These are phyloP conservation scores for Podospora conica DNA, from an alignment of 495 filamentous ascomycete species.

Conservation along the genomic window DNA sequence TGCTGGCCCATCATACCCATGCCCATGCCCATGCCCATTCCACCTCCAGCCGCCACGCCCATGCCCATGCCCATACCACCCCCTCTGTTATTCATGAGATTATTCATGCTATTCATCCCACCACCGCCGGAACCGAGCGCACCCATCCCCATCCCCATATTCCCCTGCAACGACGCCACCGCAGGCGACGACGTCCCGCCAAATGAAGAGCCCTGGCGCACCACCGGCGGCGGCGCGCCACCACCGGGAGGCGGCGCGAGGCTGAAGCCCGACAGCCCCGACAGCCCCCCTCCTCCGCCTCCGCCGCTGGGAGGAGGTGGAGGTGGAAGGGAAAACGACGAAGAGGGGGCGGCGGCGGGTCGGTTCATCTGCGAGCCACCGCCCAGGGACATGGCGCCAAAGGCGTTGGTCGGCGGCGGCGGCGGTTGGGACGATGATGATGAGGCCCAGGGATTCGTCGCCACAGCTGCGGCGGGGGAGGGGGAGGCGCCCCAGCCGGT, in stretches of 20 bases:
- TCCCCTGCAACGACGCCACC: slow-evolving; percentile 2
- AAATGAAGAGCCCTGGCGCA: slow-evolving; percentile 7
- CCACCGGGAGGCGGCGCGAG: slow-evolving; percentile 39
- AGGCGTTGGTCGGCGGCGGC: slow-evolving; percentile 17
- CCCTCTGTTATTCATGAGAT: slow-evolving; percentile 9
- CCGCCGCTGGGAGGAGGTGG: slow-evolving; percentile 38
- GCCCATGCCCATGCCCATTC: slow-evolving; percentile 20
- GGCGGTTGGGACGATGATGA: slow-evolving; percentile 24
- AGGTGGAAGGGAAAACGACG: slow-evolving; percentile 45
- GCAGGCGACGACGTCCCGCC: neutral
- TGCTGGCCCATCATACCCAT: slow-evolving; percentile 23
- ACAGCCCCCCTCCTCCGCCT: neutral
- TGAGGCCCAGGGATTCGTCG: slow-evolving; percentile 35
- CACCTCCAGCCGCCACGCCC: slow-evolving; percentile 4
- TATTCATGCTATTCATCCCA: slow-evolving; percentile 18
- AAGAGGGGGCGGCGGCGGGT: slow-evolving; percentile 12
- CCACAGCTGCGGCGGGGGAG: slow-evolving; percentile 6
- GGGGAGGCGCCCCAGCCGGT: slow-evolving; percentile 33
- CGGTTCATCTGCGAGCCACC: slow-evolving; percentile 20
- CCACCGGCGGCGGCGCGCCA: too few species aligned
- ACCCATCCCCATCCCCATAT: slow-evolving; percentile 14
- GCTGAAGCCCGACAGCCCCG: slow-evolving; percentile 31
- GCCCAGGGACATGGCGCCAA: slow-evolving; percentile 32
- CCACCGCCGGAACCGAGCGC: neutral
- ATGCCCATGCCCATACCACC: slow-evolving; percentile 21